These are phyloP conservation scores for Sphaerulina populicola DNA, from an alignment of 2,329 filamentous ascomycete genomes.

Conservation along the genomic window DNA sequence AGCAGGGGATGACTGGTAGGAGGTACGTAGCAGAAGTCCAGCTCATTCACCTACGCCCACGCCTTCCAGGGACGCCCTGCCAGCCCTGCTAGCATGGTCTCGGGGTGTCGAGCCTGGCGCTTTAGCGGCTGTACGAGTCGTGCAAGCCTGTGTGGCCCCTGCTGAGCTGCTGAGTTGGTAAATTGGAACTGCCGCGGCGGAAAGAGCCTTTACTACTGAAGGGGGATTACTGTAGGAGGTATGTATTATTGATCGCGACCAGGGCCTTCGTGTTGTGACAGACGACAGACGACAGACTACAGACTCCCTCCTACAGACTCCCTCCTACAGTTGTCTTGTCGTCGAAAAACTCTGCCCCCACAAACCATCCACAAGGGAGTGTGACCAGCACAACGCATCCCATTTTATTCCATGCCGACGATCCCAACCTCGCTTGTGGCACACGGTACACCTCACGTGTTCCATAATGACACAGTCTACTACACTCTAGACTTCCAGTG, in stretches of 20 bases:
- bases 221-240: too few species aligned
- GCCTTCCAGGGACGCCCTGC: neutral
- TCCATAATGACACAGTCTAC: neutral
- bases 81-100: slow-evolving; percentile 1
- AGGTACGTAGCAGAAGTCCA: neutral
- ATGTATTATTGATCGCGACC: too few species aligned
- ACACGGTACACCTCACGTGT: slow-evolving; percentile 14
- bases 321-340: too few species aligned
- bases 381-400: slow-evolving; percentile 8
- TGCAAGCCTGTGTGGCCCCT: neutral
- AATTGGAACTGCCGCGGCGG: slow-evolving; percentile 6
- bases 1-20: neutral
- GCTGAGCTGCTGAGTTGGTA: neutral
- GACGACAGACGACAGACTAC: too few species aligned
- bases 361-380: neutral
- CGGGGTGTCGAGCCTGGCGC: neutral
- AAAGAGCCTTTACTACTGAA: neutral
- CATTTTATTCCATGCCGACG: slow-evolving; percentile 1
- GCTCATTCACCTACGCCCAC: neutral
- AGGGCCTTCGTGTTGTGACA: too few species aligned
- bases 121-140: neutral
- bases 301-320: too few species aligned
- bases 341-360: neutral
- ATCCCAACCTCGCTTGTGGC: slow-evolving; percentile 11
- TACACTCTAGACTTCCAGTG: neutral